Evolutionary conservation across 306 rosid species (phyloP), one percentile per base, ranked within the genome.

Genomic region (Castanea sativa): DNA sequence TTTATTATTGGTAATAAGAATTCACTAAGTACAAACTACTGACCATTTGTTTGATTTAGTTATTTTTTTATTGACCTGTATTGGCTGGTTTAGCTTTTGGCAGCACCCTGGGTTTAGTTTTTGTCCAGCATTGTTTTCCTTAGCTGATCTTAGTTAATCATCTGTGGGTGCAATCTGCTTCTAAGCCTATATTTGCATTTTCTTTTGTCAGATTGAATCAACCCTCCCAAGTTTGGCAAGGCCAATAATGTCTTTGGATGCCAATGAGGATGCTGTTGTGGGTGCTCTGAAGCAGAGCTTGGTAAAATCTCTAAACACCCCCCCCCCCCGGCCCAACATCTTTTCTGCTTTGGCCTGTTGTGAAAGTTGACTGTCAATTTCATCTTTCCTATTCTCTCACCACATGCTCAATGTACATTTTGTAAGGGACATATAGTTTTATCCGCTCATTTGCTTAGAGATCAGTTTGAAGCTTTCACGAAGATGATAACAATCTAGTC

Each of bases 181-280:
- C 20, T 55, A 69, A 77, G 74, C 67, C 57, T 76, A 45, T 60
- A n/a, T 79, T 33, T 77, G 69, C 63, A 30, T 76, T 86, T 73
- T 78, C 38, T 41, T 73, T 86, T 64, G 30, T 56, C 81, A 95
- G 99, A 92, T 95, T 90, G 99, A 95, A 88, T 93, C 99, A 71
- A 98, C 94, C 73, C 96, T 95, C 77, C 99, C 99, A 69, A 89
- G 89, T 79, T 84, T 95, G 78, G 96, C 98, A 18, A 93, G 97
- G 90, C 99, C 99, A 3, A 95, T 95, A 65, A 95, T 95, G 99
- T 95, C 99, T 77, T 84, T 95, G 76, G 98, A 95, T 89, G 98
- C 96, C 80, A 95, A 88, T 88, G 99, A 95, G 89, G 99, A 95
- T 90, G 98, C 97, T 72, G 80, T 95, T 64, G 80, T 95, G 73